Evolutionary conservation across 768 basidiomycete genomes (phyloP), one percentile per base, ranked within the genome.

Genomic region (Strobilomyces dryophilus): DNA sequence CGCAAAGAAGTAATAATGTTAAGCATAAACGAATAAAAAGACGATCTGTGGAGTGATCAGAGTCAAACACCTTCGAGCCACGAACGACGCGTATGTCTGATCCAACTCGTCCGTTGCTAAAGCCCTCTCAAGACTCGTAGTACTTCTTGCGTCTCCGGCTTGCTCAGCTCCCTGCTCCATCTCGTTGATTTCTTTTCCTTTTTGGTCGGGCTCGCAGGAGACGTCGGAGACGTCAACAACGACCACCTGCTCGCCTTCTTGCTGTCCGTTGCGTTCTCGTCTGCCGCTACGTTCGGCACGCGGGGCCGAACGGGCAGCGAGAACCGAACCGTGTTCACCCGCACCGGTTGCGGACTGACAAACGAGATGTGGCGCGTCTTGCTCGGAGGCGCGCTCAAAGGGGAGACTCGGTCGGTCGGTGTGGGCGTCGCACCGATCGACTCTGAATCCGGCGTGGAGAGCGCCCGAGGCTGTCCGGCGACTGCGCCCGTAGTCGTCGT

Each of bases 91-190:
- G 12, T 41, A 35, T 24, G 8, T 27, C 9, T 9, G 8, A 14
- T n/a, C 9, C 36, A n/a, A n/a, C 5, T 26, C 4, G 27, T 15
- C 34, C 21, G 26, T 21, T 17, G 18, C 29, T 55, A 56, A 27
- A 56, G 6, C 42, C 8, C 45, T 26, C 47, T 45, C 10, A 68
- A 35, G 20, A 46, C 53, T 11, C 43, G 57, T 34, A 67, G 44
- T 1, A 64, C 48, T 37, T 62, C 62, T 43, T 62, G 64, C 14
- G 60, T 66, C 26, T 66, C 64, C 2, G 60, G 52, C 17, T 57
- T 59, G 7, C 36, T 49, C 52, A 62, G 8, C 44, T 64, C 60
- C 48, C 17, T 54, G 14, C 52, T 57, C 62, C 54, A 64, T 20
- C 58, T 45, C 8, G 54, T 57, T 17, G 15, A 14, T 40, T 58